A percentile compares a stretch with the other conserved stretches of the same genome.
phyloP scores from a whole-genome alignment of 176 grass and related monocot genomes.

The Musa itinerans region DNA sequence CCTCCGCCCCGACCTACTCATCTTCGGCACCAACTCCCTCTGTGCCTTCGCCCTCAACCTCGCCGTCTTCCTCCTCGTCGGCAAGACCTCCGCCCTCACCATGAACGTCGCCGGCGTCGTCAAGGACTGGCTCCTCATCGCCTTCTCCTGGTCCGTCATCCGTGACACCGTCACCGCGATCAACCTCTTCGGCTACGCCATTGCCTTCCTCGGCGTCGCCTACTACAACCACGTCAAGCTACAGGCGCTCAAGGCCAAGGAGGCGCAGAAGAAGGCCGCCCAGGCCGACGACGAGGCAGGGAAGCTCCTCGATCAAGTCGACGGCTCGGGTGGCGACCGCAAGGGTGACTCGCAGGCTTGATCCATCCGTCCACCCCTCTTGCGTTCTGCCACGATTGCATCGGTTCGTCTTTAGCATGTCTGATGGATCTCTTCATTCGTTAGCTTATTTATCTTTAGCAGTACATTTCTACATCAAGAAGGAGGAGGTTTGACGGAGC shows the following conservation, averaged over 20 bases:
- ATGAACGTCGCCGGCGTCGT: conserved; percentile 95
- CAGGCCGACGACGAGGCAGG: conserved; percentile 72
- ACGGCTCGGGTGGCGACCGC: conserved; percentile 32
- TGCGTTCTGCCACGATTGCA: not conserved
- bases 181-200: conserved; percentile 89
- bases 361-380: not conserved
- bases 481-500: not conserved
- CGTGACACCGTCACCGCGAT: conserved; percentile 69
- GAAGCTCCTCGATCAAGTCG: conserved; percentile 56
- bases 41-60: conserved; percentile 95
- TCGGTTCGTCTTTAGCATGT: not conserved
- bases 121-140: conserved; percentile 94
- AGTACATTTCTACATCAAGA: not conserved
- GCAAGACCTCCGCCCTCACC: conserved; percentile 90
- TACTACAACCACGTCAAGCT: conserved; percentile 96
- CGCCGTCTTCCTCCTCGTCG: conserved; percentile 78
- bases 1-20: conserved; percentile 70
- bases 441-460: not conserved
- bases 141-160: conserved; percentile 97
- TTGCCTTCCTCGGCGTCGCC: conserved; percentile 69
- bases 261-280: conserved; percentile 54
- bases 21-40: conserved; percentile 87
- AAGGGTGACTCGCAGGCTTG: conserved; percentile 72
- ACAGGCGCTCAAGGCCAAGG: conserved; percentile 83
- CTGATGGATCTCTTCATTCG: conserved; percentile 5